Evolutionary conservation across 2,329 filamentous ascomycete species (phyloP), one percentile per base, ranked within the genome.

Genomic region (Pseudogymnoascus sp.): DNA sequence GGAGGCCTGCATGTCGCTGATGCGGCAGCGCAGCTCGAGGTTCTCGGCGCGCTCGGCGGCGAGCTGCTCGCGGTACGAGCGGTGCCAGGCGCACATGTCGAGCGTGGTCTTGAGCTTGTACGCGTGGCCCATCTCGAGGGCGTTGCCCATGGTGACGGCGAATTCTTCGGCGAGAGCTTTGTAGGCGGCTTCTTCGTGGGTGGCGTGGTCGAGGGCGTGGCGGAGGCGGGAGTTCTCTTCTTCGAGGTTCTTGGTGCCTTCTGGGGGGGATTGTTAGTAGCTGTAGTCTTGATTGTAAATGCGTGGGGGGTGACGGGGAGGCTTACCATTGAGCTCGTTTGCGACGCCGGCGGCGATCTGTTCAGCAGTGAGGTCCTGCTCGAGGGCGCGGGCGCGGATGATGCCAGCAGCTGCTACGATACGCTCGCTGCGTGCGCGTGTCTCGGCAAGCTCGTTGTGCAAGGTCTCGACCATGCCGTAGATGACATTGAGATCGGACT

Each of bases 381-480:
- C 74, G 66, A 78, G 78, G 53, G 85, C 85, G 53, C 79, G 80
- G 68, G 79, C 81, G 64, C 85, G 82, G 67, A 88, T 83, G 64
- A 80, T 79, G 29, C 86, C 86, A 44, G 87, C 78, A 42, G 83
- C 83, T n/a, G 78, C 79, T 60, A 88, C 83, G 56, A 88, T 86
- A 26, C 86, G 82, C 67, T 86, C 82, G n/a, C 84, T 82, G 38
- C 82, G 81, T 44, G 80, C 78, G 67, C 83, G 79, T 71, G 86
- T 86, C 61, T 86, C 83, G 11, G 84, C 81, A 31, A 88, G 77
- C 70, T 86, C 83, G 35, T 82, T 80, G 69, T 84, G 86, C 67
- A 88, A 77, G 71, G 86, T 84, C 70, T 88, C 86, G 10, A 88
- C 85, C 82, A 88, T 85, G 67, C 79, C 78, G 71, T 87, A 87